These are phyloP conservation scores for Cyberlindnera subsufficiens DNA, from an alignment of 805 yeast genomes.

Conservation along the genomic window DNA sequence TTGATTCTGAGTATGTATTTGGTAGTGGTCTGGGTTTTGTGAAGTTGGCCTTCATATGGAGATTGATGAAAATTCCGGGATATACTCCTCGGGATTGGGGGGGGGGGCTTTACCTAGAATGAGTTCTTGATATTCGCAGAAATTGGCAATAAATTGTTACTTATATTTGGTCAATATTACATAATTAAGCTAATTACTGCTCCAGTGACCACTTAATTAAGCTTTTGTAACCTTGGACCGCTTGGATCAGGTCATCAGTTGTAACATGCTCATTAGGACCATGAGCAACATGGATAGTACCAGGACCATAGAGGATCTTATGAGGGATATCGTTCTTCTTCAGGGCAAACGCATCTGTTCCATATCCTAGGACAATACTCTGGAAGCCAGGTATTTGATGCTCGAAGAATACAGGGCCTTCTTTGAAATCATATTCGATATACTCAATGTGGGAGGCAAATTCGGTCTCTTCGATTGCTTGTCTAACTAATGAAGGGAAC, in stretches of 20 bases:
- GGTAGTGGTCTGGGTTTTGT: too few species aligned
- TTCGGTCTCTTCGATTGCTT: too few species aligned
- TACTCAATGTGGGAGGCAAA: conserved; percentile 13
- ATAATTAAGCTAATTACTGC: background rate
- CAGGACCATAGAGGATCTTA: conserved; percentile 58
- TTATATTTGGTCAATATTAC: too few species aligned
- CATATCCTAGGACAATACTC: conserved; percentile 38
- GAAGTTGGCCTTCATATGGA: too few species aligned
- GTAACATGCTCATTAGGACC: conserved; percentile 45
- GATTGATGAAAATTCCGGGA: too few species aligned
- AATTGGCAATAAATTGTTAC: too few species aligned
- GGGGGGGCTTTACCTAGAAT: too few species aligned
- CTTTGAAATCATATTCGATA: conserved; percentile 12
- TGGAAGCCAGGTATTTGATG: conserved; percentile 58
- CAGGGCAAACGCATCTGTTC: conserved; percentile 44
- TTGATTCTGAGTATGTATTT: background rate
- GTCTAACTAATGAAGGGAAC: background rate
- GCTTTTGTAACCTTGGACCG: conserved; percentile 44
- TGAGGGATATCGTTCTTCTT: conserved; percentile 21
- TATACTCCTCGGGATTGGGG: too few species aligned
- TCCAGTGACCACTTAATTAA: conserved; percentile 22
- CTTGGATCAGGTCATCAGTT: conserved; percentile 35
- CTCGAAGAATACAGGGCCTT: conserved; percentile 43
- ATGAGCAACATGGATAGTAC: conserved; percentile 56
- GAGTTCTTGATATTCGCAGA: too few species aligned